A percentile compares a stretch with the other conserved stretches of the same genome.
These are phyloP conservation scores for Didymella pinodella DNA, from an alignment of 2,329 filamentous ascomycete species.

Conservation along the genomic window DNA sequence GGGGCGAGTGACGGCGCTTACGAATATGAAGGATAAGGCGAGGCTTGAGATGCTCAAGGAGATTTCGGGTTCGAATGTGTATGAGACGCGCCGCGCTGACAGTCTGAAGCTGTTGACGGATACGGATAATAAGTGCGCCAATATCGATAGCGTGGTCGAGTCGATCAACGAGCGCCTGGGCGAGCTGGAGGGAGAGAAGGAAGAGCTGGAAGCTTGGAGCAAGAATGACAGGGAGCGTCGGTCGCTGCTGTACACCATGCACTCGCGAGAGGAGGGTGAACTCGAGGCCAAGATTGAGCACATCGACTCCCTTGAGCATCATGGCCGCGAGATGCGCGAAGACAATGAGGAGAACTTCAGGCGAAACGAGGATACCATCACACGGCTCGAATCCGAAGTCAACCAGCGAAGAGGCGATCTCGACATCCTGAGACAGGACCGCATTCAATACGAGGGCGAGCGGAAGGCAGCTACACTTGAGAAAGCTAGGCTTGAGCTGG, in stretches of 20 bases:
- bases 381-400: conserved; percentile 79
- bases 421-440: conserved; percentile 84
- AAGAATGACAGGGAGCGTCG: conserved; percentile 92
- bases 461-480: conserved; percentile 80
- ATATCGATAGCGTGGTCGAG: conserved; percentile 90
- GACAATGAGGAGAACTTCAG: conserved; percentile 79
- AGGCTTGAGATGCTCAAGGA: conserved; percentile 91
- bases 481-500: conserved; percentile 85
- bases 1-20: conserved; percentile 91
- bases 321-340: conserved; percentile 84
- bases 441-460: conserved; percentile 87
- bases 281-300: conserved; percentile 79
- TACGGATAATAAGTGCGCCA: conserved; percentile 90
- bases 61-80: conserved; percentile 97
- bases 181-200: conserved; percentile 96
- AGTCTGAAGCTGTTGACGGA: conserved; percentile 97
- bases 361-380: conserved; percentile 79
- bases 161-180: conserved; percentile 89
- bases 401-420: conserved; percentile 81
- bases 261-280: conserved; percentile 85
- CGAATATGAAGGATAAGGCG: conserved; percentile 98
- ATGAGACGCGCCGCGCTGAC: conserved; percentile 89
- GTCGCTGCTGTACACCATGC: conserved; percentile 93
- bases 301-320: conserved; percentile 81
- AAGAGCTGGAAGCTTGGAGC: conserved; percentile 91